These are phyloP conservation scores for Rosa rugosa DNA, from an alignment of 306 rosid species.

Conservation along the genomic window DNA sequence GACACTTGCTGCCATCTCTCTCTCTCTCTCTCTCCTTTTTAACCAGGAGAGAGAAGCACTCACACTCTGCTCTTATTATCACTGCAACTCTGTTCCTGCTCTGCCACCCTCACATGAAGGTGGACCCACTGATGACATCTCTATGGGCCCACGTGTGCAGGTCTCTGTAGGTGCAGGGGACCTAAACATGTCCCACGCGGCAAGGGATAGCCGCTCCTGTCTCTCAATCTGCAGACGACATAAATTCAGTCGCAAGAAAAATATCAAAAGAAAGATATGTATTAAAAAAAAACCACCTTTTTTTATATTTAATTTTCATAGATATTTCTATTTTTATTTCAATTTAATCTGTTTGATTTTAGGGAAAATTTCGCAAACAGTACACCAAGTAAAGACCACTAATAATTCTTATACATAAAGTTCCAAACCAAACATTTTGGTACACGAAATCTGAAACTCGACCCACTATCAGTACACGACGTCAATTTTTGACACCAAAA, in stretches of 20 bases:
- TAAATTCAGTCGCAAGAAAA: slow-evolving; percentile 25
- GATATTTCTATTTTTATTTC: slow-evolving; percentile 27
- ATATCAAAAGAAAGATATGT: slow-evolving; percentile 17
- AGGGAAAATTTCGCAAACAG: too few species aligned
- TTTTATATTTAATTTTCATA: background rate
- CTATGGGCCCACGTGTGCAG: slow-evolving; percentile 8
- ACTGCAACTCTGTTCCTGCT: slow-evolving; percentile 71
- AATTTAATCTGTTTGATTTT: background rate
- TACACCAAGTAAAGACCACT: too few species aligned
- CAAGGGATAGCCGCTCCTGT: slow-evolving; percentile 47
- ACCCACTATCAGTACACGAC: too few species aligned
- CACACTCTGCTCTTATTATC: slow-evolving; percentile 66
- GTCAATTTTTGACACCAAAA: too few species aligned
- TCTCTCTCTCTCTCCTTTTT: slow-evolving; percentile 26
- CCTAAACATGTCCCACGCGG: background rate
- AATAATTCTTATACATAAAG: too few species aligned
- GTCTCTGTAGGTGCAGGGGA: background rate
- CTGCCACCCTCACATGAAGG: slow-evolving; percentile 31
- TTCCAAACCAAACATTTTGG: too few species aligned
- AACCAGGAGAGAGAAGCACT: slow-evolving; percentile 13
- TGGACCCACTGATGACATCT: slow-evolving; percentile 7
- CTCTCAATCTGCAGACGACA: slow-evolving; percentile 58
- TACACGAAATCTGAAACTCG: too few species aligned
- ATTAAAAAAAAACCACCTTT: too few species aligned
- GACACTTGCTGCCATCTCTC: slow-evolving; percentile 41